These are phyloP conservation scores for Podospora sp. DNA, from an alignment of 495 filamentous ascomycete species.

Conservation along the genomic window DNA sequence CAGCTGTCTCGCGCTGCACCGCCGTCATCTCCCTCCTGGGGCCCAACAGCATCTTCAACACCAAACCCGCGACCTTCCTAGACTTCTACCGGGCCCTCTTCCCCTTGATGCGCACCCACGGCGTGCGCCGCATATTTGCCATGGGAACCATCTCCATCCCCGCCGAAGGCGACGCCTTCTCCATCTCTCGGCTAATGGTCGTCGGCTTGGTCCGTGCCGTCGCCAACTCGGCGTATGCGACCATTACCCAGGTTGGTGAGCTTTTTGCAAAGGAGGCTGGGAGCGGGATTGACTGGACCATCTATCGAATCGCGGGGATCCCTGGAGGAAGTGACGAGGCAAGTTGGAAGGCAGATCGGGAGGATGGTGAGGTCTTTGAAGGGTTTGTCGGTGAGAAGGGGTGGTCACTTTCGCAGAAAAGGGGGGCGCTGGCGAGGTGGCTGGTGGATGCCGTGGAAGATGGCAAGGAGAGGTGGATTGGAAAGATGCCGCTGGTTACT, in stretches of 20 bases:
- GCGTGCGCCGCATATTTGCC: constrained; percentile 22
- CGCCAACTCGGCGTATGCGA: constrained; percentile 4
- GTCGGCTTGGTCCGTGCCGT: constrained; percentile 10
- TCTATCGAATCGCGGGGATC: constrained; percentile 25
- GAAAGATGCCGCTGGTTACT: constrained; percentile 12
- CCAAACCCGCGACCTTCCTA: background rate
- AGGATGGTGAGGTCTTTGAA: constrained; percentile 22
- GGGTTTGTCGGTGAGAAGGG: constrained; percentile 19
- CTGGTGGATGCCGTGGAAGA: constrained; percentile 24
- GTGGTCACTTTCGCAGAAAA: constrained; percentile 20
- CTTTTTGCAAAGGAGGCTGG: constrained; percentile 21
- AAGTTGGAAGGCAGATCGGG: constrained; percentile 27
- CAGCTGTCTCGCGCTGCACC: constrained; percentile 13
- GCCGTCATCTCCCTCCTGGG: constrained; percentile 29
- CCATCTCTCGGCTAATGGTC: background rate
- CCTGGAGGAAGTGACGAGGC: constrained; percentile 25
- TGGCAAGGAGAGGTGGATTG: constrained; percentile 16
- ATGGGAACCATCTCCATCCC: constrained; percentile 23
- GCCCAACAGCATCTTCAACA: constrained; percentile 1
- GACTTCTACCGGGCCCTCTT: constrained; percentile 20
- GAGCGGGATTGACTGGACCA: constrained; percentile 27
- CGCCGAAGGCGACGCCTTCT: background rate
- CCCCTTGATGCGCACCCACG: constrained; percentile 24
- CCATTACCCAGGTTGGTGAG: constrained; percentile 12
- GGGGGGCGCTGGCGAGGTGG: constrained; percentile 27